These are phyloP conservation scores for Prunella vulgaris DNA, from an alignment of 257 asterid species.

Conservation along the genomic window DNA sequence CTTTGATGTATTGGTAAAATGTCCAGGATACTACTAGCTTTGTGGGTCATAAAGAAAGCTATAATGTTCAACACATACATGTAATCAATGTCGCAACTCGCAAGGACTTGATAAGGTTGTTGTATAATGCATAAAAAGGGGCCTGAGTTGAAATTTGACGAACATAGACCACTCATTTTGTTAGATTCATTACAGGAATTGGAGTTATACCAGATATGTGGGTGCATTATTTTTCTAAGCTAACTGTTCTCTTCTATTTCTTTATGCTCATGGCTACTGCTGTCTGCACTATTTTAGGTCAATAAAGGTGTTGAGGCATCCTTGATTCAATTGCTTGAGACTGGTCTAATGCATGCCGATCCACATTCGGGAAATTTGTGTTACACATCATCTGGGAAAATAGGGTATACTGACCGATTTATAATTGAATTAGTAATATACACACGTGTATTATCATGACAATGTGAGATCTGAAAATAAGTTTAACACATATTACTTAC, in stretches of 20 bases:
- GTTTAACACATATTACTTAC: slow-evolving; percentile 7
- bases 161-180: neutral
- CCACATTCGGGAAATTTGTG: slow-evolving; percentile 98
- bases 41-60: too few relatives aligned
- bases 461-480: neutral
- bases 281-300: slow-evolving; percentile 45
- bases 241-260: neutral
- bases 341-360: slow-evolving; percentile 95
- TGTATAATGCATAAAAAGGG: neutral
- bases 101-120: neutral
- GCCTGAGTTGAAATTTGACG: neutral
- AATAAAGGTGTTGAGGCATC: slow-evolving; percentile 95
- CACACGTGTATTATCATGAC: neutral
- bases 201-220: neutral
- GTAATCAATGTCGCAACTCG: neutral
- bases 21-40: neutral
- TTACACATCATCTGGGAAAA: slow-evolving; percentile 59
- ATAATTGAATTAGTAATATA: slow-evolving; percentile 12
- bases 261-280: slow-evolving; percentile 18
- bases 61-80: neutral
- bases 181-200: neutral
- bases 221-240: neutral
- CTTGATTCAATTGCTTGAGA: slow-evolving; percentile 87
- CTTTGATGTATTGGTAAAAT: neutral
- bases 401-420: slow-evolving; percentile 60